These are phyloP conservation scores for Albophoma yamanashiensis DNA, from an alignment of 2,329 filamentous ascomycete genomes.

Conservation along the genomic window DNA sequence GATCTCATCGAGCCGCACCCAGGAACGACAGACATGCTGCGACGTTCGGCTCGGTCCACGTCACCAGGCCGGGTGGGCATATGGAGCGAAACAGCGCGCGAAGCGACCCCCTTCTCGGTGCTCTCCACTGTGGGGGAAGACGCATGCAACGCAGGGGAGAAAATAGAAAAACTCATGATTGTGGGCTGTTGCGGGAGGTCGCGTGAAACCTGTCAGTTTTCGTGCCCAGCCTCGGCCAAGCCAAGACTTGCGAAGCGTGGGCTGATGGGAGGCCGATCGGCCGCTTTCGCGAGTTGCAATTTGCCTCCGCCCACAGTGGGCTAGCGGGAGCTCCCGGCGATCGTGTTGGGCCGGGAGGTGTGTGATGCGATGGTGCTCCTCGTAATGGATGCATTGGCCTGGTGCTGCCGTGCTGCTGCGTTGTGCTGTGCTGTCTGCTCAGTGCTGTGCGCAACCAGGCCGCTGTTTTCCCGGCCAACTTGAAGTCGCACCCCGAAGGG, in stretches of 20 bases:
- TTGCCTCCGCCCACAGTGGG: background rate
- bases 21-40: background rate
- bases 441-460: no score
- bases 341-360: background rate
- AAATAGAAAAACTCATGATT: background rate
- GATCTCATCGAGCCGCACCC: background rate
- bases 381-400: background rate
- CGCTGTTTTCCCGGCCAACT: no score
- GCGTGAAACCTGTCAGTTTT: background rate
- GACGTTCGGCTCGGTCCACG: background rate
- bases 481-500: no score
- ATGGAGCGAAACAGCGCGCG: background rate
- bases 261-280: background rate
- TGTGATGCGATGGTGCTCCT: background rate
- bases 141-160: background rate
- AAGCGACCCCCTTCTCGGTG: background rate
- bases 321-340: background rate
- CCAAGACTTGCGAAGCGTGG: background rate
- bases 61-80: background rate
- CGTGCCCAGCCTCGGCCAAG: background rate
- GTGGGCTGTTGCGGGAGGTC: background rate
- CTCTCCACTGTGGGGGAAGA: background rate
- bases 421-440: background rate
- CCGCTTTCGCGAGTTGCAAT: background rate
- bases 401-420: background rate